A percentile compares a stretch with the other conserved stretches of the same genome.
Conservation (phyloP, 1,139 yeast species). For the Yamadazyma membranifaciens region DNA sequence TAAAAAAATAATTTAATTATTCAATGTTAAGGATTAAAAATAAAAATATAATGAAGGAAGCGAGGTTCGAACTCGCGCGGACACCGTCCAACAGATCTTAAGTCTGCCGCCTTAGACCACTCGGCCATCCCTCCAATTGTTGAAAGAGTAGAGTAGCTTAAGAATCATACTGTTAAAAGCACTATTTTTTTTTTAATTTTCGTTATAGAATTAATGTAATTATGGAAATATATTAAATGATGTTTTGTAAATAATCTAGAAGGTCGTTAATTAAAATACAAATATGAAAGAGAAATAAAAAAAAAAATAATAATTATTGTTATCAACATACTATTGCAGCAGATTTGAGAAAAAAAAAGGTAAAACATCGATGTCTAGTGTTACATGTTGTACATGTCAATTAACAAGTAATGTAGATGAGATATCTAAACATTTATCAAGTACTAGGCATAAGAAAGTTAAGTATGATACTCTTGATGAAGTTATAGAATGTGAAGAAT, state of each 20-base stretch:
- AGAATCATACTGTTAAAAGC: no score
- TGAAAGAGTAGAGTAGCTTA: no score
- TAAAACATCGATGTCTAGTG: slow-evolving; percentile 9
- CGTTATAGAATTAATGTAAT: no score
- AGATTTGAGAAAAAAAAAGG: neutral
- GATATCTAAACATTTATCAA: slow-evolving; percentile 46
- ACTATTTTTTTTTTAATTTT: no score
- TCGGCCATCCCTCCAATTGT: slow-evolving; percentile 11
- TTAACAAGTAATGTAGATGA: slow-evolving; percentile 11
- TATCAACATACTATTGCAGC: no score
- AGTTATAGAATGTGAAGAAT: slow-evolving; percentile 53
- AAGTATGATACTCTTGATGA: slow-evolving; percentile 33
- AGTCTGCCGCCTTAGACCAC: slow-evolving; percentile 13
- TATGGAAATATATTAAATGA: no score
- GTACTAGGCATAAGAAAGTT: slow-evolving; percentile 55
- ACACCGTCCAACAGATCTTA: slow-evolving; percentile 15
- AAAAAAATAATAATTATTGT: no score
- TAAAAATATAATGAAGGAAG: slow-evolving; percentile 61
- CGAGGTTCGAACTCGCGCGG: slow-evolving; percentile 91
- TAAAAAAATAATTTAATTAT: no score
- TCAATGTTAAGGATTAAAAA: neutral
- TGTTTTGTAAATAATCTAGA: no score
- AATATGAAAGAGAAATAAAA: no score
- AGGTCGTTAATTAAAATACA: no score
- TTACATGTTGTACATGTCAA: slow-evolving; percentile 16